phyloP scores from a whole-genome alignment of 1,284 basidiomycete species.

The Coniferiporia weirii region DNA sequence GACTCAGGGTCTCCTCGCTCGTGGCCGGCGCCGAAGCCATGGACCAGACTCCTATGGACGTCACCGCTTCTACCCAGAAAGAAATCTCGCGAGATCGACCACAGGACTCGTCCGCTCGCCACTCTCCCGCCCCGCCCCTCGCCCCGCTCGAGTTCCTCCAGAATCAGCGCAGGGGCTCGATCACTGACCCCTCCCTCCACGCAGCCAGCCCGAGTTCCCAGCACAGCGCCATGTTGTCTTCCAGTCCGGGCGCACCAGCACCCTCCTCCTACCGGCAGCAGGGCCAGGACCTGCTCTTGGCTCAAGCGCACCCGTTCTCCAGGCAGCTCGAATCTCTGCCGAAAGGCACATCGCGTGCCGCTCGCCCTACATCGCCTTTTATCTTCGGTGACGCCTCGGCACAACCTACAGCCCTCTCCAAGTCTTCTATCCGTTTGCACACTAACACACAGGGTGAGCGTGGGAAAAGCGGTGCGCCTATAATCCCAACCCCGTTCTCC shows the following conservation, averaged over 20 bases:
- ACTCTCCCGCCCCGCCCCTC: constrained; percentile 43
- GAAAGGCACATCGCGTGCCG: constrained; percentile 34
- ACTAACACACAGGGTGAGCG: constrained; percentile 8
- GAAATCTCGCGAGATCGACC: constrained; percentile 23
- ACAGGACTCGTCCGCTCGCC: constrained; percentile 32
- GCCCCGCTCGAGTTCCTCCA: constrained; percentile 72
- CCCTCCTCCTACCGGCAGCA: constrained; percentile 25
- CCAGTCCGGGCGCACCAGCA: constrained; percentile 15
- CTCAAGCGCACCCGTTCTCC: constrained; percentile 24
- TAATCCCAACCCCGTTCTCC: constrained; percentile 20
- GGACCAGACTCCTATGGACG: constrained; percentile 17
- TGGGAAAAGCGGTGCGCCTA: constrained; percentile 24
- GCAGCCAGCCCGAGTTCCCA: constrained; percentile 37
- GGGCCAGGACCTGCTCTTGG: constrained; percentile 28
- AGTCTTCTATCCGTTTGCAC: constrained; percentile 47
- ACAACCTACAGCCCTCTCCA: constrained; percentile 38
- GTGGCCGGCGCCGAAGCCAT: constrained; percentile 15
- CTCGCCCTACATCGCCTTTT: constrained; percentile 62
- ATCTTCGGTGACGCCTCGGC: constrained; percentile 60
- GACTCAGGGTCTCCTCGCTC: constrained; percentile 4
- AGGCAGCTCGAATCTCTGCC: constrained; percentile 30
- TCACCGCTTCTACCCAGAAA: constrained; percentile 5
- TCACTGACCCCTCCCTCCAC: constrained; percentile 75
- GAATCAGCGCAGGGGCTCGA: constrained; percentile 71
- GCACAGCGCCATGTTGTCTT: constrained; percentile 20